phyloP scores from a whole-genome alignment of 805 yeast genomes.

The Wickerhamomyces silvicola region DNA sequence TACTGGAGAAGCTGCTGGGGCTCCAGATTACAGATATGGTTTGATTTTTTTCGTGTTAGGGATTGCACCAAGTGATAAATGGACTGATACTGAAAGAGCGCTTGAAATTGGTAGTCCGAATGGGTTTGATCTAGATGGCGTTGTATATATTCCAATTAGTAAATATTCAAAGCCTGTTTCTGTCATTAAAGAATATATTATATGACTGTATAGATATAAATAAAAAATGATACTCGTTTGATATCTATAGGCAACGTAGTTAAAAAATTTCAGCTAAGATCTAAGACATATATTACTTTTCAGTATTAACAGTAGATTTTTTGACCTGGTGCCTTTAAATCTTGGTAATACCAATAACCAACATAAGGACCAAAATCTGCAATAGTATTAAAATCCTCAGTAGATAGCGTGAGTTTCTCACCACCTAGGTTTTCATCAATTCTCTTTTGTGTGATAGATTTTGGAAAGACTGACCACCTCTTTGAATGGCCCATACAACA shows the following conservation, averaged over 20 bases:
- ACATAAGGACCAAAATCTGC: slow-evolving; percentile 27
- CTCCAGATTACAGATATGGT: slow-evolving; percentile 43
- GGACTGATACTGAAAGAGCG: slow-evolving; percentile 33
- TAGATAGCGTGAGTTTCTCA: slow-evolving; percentile 23
- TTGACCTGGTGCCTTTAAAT: slow-evolving; percentile 28
- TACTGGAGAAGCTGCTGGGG: slow-evolving; percentile 41
- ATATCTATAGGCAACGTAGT: too few relatives aligned
- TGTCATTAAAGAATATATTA: slow-evolving; percentile 32
- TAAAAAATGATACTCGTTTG: too few relatives aligned
- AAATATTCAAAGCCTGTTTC: slow-evolving; percentile 27
- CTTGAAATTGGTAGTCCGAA: slow-evolving; percentile 35
- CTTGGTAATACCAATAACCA: slow-evolving; percentile 27
- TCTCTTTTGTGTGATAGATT: slow-evolving; percentile 39
- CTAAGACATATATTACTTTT: too few relatives aligned
- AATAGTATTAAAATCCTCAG: slow-evolving; percentile 29
- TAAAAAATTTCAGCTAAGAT: too few relatives aligned
- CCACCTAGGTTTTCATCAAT: slow-evolving; percentile 29
- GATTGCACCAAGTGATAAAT: slow-evolving; percentile 30
- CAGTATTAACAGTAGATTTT: too few relatives aligned
- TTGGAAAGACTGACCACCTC: slow-evolving; percentile 52
- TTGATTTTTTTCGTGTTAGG: slow-evolving; percentile 36
- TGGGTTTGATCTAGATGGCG: slow-evolving; percentile 28
- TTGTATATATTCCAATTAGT: slow-evolving; percentile 32
- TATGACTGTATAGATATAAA: too few relatives aligned
- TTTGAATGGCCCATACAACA: slow-evolving; percentile 53